Evolutionary conservation across 352 stramenopile species (phyloP).

Genomic region (Ophiocytium majus): DNA sequence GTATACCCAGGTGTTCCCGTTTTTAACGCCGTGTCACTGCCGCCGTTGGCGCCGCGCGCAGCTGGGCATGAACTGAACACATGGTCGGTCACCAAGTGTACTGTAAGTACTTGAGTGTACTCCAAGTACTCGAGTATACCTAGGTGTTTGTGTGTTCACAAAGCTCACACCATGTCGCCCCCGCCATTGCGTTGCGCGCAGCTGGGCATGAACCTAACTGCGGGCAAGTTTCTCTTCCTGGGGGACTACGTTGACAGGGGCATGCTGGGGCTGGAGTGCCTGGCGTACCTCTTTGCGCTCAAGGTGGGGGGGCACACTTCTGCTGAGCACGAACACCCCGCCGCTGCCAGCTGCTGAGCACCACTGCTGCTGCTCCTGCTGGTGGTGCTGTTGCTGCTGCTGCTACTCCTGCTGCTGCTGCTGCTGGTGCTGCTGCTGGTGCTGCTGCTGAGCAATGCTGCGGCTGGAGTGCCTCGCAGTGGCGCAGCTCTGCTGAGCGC

Average conservation of each 20-base stretch:
- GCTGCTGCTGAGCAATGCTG: too few relatives aligned
- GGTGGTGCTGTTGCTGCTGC: too few relatives aligned
- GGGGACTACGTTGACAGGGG: conserved; percentile 91
- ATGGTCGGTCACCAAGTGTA: background rate
- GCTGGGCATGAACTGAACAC: background rate
- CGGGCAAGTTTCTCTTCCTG: conserved; percentile 88
- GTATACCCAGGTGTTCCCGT: too few relatives aligned
- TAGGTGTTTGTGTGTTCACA: background rate
- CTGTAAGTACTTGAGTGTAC: background rate
- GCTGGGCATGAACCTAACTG: conserved; percentile 69
- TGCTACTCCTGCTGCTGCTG: too few relatives aligned
- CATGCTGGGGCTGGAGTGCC: conserved; percentile 73
- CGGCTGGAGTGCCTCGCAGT: too few relatives aligned
- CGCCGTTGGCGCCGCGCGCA: background rate
- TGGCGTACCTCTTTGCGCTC: conserved; percentile 58
- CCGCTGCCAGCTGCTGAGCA: too few relatives aligned
- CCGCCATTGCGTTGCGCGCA: background rate
- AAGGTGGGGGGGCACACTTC: conserved; percentile 31
- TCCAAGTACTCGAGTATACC: background rate
- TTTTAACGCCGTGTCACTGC: background rate
- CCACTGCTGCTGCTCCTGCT: too few relatives aligned
- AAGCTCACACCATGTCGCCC: background rate
- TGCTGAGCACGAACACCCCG: too few relatives aligned
- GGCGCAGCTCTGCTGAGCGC: too few relatives aligned
- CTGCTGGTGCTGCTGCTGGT: too few relatives aligned